phyloP scores from a whole-genome alignment of 176 grass and related monocot genomes.

The Avena eriantha region DNA sequence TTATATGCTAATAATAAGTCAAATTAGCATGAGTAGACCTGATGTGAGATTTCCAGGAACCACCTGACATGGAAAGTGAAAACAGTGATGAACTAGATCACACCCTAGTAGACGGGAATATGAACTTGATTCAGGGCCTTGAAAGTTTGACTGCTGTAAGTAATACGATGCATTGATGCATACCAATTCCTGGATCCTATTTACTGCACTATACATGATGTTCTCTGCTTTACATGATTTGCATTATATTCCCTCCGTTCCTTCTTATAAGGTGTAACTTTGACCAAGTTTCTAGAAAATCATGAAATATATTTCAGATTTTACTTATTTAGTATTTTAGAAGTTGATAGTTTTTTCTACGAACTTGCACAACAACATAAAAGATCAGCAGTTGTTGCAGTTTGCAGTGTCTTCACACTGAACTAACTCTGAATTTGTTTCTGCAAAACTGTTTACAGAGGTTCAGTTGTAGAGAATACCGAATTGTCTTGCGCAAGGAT shows the following conservation, averaged over 20 bases:
- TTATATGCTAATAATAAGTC: not conserved
- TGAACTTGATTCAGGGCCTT: conserved; percentile 9
- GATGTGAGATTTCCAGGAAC: conserved; percentile 44
- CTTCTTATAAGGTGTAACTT: no score
- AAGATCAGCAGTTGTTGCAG: not conserved
- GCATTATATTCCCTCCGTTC: not conserved
- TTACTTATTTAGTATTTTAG: no score
- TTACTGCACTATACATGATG: not conserved
- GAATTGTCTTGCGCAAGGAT: conserved; percentile 64
- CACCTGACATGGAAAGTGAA: conserved; percentile 29
- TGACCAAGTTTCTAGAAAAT: no score
- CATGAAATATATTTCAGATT: no score
- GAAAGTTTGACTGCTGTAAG: not conserved
- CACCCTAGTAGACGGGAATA: not conserved
- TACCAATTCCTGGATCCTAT: conserved; percentile 25
- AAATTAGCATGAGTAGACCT: conserved; percentile 9
- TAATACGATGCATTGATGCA: not conserved
- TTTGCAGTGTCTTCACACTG: not conserved
- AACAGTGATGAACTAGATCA: conserved; percentile 37
- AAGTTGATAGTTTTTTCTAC: no score
- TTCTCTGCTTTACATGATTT: not conserved
- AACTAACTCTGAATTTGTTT: conserved; percentile 32
- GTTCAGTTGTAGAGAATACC: conserved; percentile 56
- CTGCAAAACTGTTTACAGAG: conserved; percentile 40
- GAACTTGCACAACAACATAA: not conserved